Evolutionary conservation across 2,329 filamentous ascomycete genomes (phyloP).

Genomic region (Penicillium sumatraense): DNA sequence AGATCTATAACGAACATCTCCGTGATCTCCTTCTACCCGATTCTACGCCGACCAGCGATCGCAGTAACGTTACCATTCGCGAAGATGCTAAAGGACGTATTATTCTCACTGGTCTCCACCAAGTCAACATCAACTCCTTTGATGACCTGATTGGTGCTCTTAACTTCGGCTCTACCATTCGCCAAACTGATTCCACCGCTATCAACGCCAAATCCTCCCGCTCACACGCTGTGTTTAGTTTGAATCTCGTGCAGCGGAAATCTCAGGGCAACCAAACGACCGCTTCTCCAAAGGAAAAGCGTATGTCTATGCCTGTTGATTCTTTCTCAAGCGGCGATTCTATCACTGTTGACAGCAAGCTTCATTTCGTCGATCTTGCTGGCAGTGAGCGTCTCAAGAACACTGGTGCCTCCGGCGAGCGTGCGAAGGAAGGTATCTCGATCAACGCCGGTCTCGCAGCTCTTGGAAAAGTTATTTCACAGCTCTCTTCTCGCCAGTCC

Average conservation of each 20-base stretch:
- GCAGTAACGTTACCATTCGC: slow-evolving; percentile 82
- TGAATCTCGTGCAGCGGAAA: slow-evolving; percentile 87
- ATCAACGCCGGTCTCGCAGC: slow-evolving; percentile 97
- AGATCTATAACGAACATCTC: slow-evolving; percentile 98
- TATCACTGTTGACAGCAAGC: slow-evolving; percentile 93
- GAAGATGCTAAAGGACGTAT: slow-evolving; percentile 96
- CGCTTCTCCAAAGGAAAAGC: slow-evolving; percentile 72
- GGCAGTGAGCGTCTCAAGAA: slow-evolving; percentile 97
- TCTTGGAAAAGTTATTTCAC: slow-evolving; percentile 96
- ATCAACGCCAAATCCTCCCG: slow-evolving; percentile 98
- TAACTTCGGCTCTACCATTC: slow-evolving; percentile 89
- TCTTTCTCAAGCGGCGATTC: slow-evolving; percentile 69
- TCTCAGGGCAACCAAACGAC: slow-evolving; percentile 37
- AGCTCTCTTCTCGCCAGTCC: slow-evolving; percentile 85
- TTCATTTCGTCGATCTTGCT: slow-evolving; percentile 97
- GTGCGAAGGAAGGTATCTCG: slow-evolving; percentile 94
- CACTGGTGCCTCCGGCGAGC: slow-evolving; percentile 90
- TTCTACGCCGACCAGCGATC: slow-evolving; percentile 68
- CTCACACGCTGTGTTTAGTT: slow-evolving; percentile 94
- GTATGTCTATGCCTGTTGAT: slow-evolving; percentile 84
- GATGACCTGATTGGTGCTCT: slow-evolving; percentile 89
- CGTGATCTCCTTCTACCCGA: slow-evolving; percentile 88
- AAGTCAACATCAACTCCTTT: slow-evolving; percentile 86
- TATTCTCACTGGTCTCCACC: slow-evolving; percentile 84
- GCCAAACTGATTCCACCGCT: slow-evolving; percentile 94